phyloP scores from a whole-genome alignment of 768 basidiomycete species.

The Dioszegia hungarica region DNA sequence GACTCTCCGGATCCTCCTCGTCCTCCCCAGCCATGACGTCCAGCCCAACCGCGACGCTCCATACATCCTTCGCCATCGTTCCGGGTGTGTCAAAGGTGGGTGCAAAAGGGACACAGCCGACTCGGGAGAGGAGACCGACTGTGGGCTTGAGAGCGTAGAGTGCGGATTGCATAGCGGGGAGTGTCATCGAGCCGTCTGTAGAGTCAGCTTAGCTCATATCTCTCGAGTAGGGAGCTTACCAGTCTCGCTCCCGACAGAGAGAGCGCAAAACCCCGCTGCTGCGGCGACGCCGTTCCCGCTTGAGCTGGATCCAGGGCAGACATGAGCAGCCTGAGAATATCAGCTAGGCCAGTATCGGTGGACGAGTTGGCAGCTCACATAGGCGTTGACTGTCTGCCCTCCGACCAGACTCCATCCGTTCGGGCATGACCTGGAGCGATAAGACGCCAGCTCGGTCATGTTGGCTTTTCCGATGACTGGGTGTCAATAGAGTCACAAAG shows the following conservation, averaged over 20 bases:
- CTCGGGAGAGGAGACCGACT: conserved; percentile 17
- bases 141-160: conserved; percentile 31
- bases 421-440: background rate
- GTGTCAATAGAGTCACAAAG: background rate
- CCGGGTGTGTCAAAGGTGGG: conserved; percentile 7
- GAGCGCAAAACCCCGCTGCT: conserved; percentile 12
- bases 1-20: background rate
- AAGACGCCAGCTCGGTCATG: conserved; percentile 17
- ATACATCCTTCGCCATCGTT: conserved; percentile 9
- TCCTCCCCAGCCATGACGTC: conserved; percentile 10
- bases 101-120: conserved; percentile 8
- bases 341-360: background rate
- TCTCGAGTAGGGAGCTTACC: background rate
- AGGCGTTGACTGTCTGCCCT: conserved; percentile 16
- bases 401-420: conserved; percentile 13
- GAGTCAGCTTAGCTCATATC: background rate
- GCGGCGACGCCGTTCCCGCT: conserved; percentile 15
- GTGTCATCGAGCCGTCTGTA: conserved; percentile 7
- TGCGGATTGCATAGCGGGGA: conserved; percentile 14
- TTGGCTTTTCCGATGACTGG: conserved; percentile 29
- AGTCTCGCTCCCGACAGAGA: conserved; percentile 10
- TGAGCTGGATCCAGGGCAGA: conserved; percentile 22
- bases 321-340: conserved; percentile 19
- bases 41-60: conserved; percentile 9
- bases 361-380: background rate